Evolutionary conservation across 768 basidiomycete species (phyloP).

Genomic region (Phylloporus arenicola): DNA sequence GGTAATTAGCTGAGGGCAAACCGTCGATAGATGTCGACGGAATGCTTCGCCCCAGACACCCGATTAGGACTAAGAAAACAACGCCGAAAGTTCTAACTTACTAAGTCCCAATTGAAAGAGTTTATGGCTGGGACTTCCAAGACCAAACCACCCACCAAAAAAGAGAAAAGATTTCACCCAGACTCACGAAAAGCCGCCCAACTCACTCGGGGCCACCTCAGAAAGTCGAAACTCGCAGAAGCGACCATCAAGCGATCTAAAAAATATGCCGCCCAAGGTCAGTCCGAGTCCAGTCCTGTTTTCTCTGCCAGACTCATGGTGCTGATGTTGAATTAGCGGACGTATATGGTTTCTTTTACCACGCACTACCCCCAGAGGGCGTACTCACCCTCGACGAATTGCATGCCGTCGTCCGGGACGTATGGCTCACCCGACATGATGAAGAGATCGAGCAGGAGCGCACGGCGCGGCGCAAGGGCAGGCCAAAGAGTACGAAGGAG

Average conservation of each 20-base stretch:
- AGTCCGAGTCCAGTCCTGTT: background rate
- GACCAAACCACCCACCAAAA: constrained; percentile 38
- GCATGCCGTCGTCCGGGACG: constrained; percentile 55
- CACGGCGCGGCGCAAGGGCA: constrained; percentile 59
- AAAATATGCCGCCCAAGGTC: constrained; percentile 54
- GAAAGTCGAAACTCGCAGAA: constrained; percentile 63
- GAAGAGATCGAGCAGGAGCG: constrained; percentile 58
- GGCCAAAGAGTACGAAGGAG: constrained; percentile 70
- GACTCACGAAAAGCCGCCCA: constrained; percentile 80
- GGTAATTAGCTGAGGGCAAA: too few relatives aligned
- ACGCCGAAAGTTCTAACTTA: too few relatives aligned
- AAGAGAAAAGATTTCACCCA: constrained; percentile 80
- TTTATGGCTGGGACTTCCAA: constrained; percentile 6
- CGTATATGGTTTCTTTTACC: constrained; percentile 70
- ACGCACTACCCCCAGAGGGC: constrained; percentile 57
- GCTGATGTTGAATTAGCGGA: constrained; percentile 42
- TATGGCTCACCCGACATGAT: constrained; percentile 74
- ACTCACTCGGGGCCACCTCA: constrained; percentile 57
- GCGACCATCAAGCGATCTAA: constrained; percentile 50
- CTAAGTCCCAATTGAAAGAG: too few relatives aligned
- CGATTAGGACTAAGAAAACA: too few relatives aligned
- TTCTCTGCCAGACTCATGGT: background rate
- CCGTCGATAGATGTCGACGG: too few relatives aligned
- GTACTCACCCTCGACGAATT: constrained; percentile 58
- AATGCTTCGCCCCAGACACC: too few relatives aligned